These are phyloP conservation scores for Hymenoscyphus infarciens DNA, from an alignment of 2,329 filamentous ascomycete genomes.

Conservation along the genomic window DNA sequence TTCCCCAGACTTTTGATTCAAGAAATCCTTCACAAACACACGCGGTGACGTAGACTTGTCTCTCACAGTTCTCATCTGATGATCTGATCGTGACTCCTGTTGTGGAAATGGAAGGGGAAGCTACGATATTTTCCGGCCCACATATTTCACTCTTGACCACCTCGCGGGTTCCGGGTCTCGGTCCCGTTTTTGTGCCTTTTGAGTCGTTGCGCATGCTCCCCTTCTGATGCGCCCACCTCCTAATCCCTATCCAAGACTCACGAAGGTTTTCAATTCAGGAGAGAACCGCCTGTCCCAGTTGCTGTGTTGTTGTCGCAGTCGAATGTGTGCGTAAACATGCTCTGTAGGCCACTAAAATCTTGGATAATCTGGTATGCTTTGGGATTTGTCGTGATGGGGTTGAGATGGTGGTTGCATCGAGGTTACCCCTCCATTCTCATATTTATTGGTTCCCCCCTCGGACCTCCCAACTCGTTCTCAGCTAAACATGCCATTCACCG, in stretches of 20 bases:
- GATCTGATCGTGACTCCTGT: too few species aligned
- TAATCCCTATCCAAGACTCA: background rate
- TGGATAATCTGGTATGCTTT: background rate
- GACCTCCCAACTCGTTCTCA: too few species aligned
- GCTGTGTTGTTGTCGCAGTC: too few species aligned
- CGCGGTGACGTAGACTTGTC: background rate
- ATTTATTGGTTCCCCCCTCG: background rate
- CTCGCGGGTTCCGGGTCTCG: background rate
- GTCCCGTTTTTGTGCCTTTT: background rate
- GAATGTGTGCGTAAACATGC: too few species aligned
- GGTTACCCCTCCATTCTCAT: background rate
- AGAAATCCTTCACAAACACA: too few species aligned
- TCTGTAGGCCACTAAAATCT: too few species aligned
- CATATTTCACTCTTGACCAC: background rate
- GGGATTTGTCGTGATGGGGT: background rate
- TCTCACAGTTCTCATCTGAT: background rate
- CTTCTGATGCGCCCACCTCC: background rate
- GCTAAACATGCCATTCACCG: background rate
- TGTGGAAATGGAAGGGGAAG: slow-evolving; percentile 1
- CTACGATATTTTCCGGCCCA: background rate
- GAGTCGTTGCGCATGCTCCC: background rate
- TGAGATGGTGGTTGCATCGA: background rate
- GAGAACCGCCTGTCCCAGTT: too few species aligned
- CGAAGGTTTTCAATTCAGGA: too few species aligned
- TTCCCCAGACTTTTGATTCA: too few species aligned